phyloP scores from a whole-genome alignment of 768 basidiomycete species.

The Rhizopogon vesiculosus region DNA sequence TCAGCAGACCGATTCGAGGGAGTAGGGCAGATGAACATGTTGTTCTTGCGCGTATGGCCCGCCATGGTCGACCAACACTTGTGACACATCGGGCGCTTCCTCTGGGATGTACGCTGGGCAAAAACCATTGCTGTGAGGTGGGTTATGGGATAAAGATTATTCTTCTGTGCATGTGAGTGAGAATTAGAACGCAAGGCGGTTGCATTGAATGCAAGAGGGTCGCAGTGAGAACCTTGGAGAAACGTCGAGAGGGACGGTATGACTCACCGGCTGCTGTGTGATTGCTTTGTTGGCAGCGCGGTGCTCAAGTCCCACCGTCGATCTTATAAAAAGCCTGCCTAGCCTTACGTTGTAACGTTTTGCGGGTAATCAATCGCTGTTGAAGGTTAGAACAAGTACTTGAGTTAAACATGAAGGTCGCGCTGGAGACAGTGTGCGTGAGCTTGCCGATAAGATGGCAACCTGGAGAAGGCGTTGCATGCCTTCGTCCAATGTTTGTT shows the following conservation, averaged over 20 bases:
- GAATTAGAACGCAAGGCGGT: background rate
- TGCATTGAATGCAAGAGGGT: background rate
- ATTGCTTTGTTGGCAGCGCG: conserved; percentile 19
- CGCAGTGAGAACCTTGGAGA: conserved; percentile 1
- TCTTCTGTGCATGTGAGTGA: conserved; percentile 2
- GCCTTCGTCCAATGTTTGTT: background rate
- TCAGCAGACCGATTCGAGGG: conserved; percentile 12
- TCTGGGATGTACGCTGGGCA: conserved; percentile 4
- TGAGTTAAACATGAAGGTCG: conserved; percentile 11
- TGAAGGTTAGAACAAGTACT: conserved; percentile 20
- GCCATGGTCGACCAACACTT: conserved; percentile 28
- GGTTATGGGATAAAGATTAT: background rate
- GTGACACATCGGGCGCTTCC: conserved; percentile 31
- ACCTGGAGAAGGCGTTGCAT: conserved; percentile 2
- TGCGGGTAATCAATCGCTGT: conserved; percentile 9
- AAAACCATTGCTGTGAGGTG: background rate
- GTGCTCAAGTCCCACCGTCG: conserved; percentile 1
- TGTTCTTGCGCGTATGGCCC: conserved; percentile 27
- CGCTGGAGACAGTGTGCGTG: conserved; percentile 14
- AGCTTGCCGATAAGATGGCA: background rate
- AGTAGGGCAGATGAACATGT: conserved; percentile 24
- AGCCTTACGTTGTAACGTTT: background rate
- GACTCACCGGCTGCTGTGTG: conserved; percentile 23
- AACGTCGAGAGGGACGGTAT: background rate
- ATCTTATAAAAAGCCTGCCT: conserved; percentile 20